Percentiles rank a stretch among this genome's conserved stretches.
These are phyloP conservation scores for Paracoccidioides brasiliensis DNA, from an alignment of 2,329 filamentous ascomycete species.

Conservation along the genomic window DNA sequence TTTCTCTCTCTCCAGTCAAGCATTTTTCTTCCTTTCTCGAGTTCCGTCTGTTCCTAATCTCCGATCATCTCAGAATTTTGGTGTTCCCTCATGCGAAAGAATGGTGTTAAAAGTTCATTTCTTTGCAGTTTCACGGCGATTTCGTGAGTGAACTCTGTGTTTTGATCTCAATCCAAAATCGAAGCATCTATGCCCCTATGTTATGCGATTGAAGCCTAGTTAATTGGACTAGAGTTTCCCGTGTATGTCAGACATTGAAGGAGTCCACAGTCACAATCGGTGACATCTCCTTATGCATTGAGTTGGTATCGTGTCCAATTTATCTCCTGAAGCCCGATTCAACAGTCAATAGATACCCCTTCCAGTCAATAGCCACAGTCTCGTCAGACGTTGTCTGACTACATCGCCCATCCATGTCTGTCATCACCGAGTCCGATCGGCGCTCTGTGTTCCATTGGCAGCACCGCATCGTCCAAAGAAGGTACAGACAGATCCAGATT, in stretches of 20 bases:
- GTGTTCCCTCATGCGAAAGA: too few relatives aligned
- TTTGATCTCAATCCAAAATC: too few relatives aligned
- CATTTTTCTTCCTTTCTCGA: too few relatives aligned
- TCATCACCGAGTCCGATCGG: background rate
- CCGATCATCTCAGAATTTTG: too few relatives aligned
- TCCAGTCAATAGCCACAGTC: background rate
- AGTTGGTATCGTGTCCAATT: background rate
- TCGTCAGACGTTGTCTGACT: background rate
- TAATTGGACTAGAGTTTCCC: background rate
- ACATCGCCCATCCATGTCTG: background rate
- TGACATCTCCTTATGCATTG: background rate
- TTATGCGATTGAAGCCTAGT: background rate
- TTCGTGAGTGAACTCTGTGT: too few relatives aligned
- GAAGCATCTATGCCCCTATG: too few relatives aligned
- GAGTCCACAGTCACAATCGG: background rate
- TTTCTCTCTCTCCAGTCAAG: too few relatives aligned
- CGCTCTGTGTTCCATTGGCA: background rate
- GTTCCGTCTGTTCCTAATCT: too few relatives aligned
- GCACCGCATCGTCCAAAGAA: background rate
- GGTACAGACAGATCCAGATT: background rate
- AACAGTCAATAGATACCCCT: too few relatives aligned
- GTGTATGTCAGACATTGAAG: background rate
- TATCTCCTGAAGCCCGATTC: background rate
- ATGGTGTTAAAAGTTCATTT: too few relatives aligned
- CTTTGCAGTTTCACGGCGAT: too few relatives aligned